Base-by-base conservation (phyloP, 2,329 filamentous ascomycete genomes). In the Colletotrichum sp. region DNA sequence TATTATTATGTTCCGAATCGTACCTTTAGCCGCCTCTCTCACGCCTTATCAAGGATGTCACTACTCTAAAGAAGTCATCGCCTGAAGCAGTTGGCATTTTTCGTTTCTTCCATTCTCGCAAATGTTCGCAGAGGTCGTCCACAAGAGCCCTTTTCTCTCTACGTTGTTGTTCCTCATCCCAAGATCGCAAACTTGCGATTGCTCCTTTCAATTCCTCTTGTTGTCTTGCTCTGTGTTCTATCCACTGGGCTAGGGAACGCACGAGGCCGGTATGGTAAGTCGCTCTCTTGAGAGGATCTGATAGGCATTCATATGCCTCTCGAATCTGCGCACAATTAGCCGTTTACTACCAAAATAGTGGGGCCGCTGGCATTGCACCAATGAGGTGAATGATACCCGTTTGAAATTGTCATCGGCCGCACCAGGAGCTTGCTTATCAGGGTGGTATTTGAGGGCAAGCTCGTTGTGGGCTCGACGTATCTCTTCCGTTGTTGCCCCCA, bases 131-230 rank as follows among this genome's bases (percentile, higher is more conserved):
- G n/a, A 52, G 44, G n/a, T 52, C n/a, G n/a, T 52, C n/a, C n/a
- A 52, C 6, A 2, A 52, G n/a, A 21, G 44, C n/a, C 2, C 3
- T 0, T 8, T 52, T 0, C 6, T 21, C n/a, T 12, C 0, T 52
- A 7, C n/a, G 44, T 8, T 7, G 10, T 3, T 52, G 44, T 0
- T 21, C 44, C 0, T 49, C 44, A 2, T 12, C 44, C 44, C 1
- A 49, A 21, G 1, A 7, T 49, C 44, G 44, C 44, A 49, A 13
- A 0, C 18, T 49, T 6, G 18, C 10, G 3, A 49, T 49, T 21
- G 3, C 5, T 2, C 16, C 4, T n/a, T 9, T 44, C 39, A 6
- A 5, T n/a, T 21, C 44, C 18, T 18, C 44, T 1, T 21, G 18
- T 21, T 12, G 18, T 8, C 16, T n/a, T n/a, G 16, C 18, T 9